A percentile compares a stretch with the other conserved stretches of the same genome.
phyloP scores from a whole-genome alignment of 345 rosid genomes.

The Lepidium africanum region DNA sequence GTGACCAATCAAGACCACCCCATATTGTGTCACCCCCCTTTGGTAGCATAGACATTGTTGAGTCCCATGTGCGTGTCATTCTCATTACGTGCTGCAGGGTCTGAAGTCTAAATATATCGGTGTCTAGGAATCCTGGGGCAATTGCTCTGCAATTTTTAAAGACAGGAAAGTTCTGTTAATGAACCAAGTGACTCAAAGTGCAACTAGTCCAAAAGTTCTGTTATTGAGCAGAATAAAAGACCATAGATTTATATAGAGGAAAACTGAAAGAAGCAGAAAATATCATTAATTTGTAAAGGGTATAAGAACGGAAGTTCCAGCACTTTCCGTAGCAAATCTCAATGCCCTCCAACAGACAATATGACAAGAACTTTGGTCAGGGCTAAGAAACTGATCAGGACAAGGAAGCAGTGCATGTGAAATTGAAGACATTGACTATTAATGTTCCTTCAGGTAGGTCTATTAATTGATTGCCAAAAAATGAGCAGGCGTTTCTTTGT shows the following conservation, averaged over 20 bases:
- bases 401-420: neutral
- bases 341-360: neutral
- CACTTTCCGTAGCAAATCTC: neutral
- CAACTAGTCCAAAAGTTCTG: neutral
- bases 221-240: neutral
- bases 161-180: neutral
- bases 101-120: constrained; percentile 72
- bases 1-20: constrained; percentile 95
- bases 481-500: neutral
- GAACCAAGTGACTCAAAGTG: neutral
- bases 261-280: neutral
- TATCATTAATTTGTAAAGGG: neutral
- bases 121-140: constrained; percentile 81
- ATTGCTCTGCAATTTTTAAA: constrained; percentile 61
- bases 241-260: neutral
- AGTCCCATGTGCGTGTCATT: constrained; percentile 92
- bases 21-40: constrained; percentile 91
- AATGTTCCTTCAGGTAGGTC: neutral
- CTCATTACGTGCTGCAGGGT: constrained; percentile 76
- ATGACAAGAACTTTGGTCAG: neutral
- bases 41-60: constrained; percentile 94
- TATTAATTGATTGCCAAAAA: neutral
- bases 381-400: neutral
- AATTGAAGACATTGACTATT: neutral
- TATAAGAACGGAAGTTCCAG: neutral